phyloP scores from a whole-genome alignment of 352 stramenopile genomes.

The Pythium grandisporangium region DNA sequence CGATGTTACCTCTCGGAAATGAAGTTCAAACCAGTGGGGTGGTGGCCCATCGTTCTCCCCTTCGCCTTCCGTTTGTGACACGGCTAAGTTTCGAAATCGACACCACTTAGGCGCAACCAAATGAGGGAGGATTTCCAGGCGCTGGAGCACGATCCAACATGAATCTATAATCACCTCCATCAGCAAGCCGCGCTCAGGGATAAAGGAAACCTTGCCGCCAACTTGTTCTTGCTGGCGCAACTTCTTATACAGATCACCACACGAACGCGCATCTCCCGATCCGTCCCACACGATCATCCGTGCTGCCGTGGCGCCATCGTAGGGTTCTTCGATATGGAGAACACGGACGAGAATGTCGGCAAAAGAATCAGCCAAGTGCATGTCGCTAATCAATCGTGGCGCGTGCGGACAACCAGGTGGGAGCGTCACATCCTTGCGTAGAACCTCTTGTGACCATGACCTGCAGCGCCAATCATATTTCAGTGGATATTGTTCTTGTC shows the following conservation, averaged over 20 bases:
- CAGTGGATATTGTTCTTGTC: too few relatives aligned
- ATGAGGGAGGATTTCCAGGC: conserved; percentile 34
- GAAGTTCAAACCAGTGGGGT: conserved; percentile 19
- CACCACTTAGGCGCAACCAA: conserved; percentile 47
- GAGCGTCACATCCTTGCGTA: conserved; percentile 37
- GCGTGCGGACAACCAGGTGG: conserved; percentile 31
- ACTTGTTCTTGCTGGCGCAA: conserved; percentile 5
- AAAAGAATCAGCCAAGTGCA: conserved; percentile 37
- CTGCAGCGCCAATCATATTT: too few relatives aligned
- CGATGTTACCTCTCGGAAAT: conserved; percentile 64
- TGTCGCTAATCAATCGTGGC: conserved; percentile 26
- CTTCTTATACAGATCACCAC: conserved; percentile 14
- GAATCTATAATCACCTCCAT: conserved; percentile 61
- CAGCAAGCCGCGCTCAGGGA: conserved; percentile 27
- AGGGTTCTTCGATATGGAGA: conserved; percentile 21
- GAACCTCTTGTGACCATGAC: conserved; percentile 27
- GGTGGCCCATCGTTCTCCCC: conserved; percentile 1
- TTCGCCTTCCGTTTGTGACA: conserved; percentile 22
- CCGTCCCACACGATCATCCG: conserved; percentile 64
- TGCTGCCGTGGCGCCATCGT: conserved; percentile 15
- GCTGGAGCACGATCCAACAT: conserved; percentile 47
- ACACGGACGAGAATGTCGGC: conserved; percentile 56
- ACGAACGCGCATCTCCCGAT: conserved; percentile 21
- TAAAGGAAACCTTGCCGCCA: conserved; percentile 7
- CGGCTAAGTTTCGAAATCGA: conserved; percentile 60